Conservation (phyloP, 768 basidiomycete species). For the Leucosporidium creatinivorum region DNA sequence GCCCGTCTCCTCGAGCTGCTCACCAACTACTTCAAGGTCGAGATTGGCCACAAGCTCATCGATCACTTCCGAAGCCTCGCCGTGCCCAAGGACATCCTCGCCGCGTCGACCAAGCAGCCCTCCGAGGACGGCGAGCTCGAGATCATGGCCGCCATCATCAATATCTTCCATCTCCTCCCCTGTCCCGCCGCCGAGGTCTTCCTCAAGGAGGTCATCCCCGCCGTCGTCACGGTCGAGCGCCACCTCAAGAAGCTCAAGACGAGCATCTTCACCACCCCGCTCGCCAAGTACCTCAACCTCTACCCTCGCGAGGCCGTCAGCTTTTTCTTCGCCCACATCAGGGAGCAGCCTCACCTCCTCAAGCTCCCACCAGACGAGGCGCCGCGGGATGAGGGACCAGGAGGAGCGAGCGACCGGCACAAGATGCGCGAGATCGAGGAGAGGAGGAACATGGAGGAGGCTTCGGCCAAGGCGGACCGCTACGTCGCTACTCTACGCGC, state of each 20-base stretch:
- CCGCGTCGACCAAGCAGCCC: slow-evolving; percentile 58
- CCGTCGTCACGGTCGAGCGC: slow-evolving; percentile 84
- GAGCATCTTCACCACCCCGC: slow-evolving; percentile 86
- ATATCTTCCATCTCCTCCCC: slow-evolving; percentile 94
- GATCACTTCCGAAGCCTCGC: slow-evolving; percentile 93
- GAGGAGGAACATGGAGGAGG: slow-evolving; percentile 43
- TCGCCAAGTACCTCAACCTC: slow-evolving; percentile 83
- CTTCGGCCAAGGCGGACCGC: slow-evolving; percentile 36
- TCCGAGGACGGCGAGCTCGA: slow-evolving; percentile 84
- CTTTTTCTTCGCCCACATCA: slow-evolving; percentile 57
- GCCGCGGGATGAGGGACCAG: too few relatives aligned
- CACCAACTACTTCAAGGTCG: slow-evolving; percentile 99
- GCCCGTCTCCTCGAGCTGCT: slow-evolving; percentile 86
- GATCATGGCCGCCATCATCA: slow-evolving; percentile 87
- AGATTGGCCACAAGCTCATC: slow-evolving; percentile 92
- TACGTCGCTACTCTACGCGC: slow-evolving; percentile 46
- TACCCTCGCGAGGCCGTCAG: slow-evolving; percentile 79
- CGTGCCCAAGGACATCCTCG: slow-evolving; percentile 73
- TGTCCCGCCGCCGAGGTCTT: slow-evolving; percentile 80
- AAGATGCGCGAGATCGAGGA: slow-evolving; percentile 59
- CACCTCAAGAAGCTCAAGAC: slow-evolving; percentile 80
- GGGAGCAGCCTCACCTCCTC: too few relatives aligned
- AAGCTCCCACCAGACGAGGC: too few relatives aligned
- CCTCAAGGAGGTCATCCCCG: slow-evolving; percentile 74
- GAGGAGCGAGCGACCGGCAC: too few relatives aligned